Evolutionary conservation across 2,329 filamentous ascomycete species (phyloP).

Genomic region (Paraphoma sp.): DNA sequence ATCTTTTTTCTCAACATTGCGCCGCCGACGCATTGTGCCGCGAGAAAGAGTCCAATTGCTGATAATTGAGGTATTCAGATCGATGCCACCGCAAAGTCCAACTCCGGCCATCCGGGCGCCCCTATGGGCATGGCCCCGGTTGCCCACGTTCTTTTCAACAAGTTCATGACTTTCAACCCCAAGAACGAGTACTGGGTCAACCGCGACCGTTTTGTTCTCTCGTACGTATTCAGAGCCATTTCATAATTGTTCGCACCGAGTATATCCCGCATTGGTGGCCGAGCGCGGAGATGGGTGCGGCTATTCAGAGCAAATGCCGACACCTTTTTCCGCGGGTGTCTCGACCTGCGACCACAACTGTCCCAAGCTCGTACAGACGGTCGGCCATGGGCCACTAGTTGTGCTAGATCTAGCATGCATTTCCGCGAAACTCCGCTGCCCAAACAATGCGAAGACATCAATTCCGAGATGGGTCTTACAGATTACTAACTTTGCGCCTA

Average conservation of each 20-base stretch:
- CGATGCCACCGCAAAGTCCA: slow-evolving; percentile 95
- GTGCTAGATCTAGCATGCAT: not conserved
- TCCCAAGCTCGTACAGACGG: not conserved
- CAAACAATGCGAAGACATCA: not conserved
- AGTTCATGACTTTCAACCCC: slow-evolving; percentile 99
- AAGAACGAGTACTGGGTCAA: slow-evolving; percentile 98
- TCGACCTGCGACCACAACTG: not conserved
- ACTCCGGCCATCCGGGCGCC: slow-evolving; percentile 98
- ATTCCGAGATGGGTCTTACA: too few species aligned
- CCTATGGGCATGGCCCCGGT: slow-evolving; percentile 97
- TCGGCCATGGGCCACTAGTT: too few species aligned
- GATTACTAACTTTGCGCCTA: slow-evolving; percentile 20
- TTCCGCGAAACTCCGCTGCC: slow-evolving; percentile 22
- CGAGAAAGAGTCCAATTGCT: slow-evolving; percentile 35
- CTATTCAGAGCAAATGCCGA: slow-evolving; percentile 2
- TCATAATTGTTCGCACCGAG: not conserved
- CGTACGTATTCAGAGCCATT: slow-evolving; percentile 68
- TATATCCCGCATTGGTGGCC: not conserved
- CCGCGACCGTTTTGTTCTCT: slow-evolving; percentile 98
- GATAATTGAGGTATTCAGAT: slow-evolving; percentile 65
- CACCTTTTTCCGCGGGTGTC: slow-evolving; percentile 27
- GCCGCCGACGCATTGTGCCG: slow-evolving; percentile 6
- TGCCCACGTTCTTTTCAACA: slow-evolving; percentile 97
- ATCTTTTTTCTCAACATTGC: slow-evolving; percentile 22
- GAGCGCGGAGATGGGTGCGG: slow-evolving; percentile 7